These are phyloP conservation scores for Lanmaoa rubissima DNA, from an alignment of 768 basidiomycete species.

Conservation along the genomic window DNA sequence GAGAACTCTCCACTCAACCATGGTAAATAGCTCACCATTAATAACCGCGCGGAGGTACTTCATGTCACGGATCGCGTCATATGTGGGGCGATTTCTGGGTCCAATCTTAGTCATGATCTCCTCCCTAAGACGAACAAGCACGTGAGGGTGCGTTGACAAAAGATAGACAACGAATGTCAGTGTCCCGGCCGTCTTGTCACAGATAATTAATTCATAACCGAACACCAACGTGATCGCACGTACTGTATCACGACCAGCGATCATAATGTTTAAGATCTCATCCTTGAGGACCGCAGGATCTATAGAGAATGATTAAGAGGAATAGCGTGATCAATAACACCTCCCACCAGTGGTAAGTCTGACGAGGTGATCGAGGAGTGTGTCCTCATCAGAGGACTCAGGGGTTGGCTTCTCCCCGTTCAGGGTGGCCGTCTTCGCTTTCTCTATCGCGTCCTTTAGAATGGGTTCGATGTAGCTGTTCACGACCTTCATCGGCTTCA, in stretches of 20 bases:
- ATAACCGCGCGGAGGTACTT: constrained; percentile 64
- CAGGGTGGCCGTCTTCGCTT: constrained; percentile 30
- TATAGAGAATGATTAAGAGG: constrained; percentile 2
- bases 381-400: constrained; percentile 42
- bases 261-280: constrained; percentile 35
- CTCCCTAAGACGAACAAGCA: constrained; percentile 46
- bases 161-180: constrained; percentile 40
- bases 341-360: constrained; percentile 42
- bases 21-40: constrained; percentile 42
- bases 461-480: constrained; percentile 52
- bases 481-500: constrained; percentile 50
- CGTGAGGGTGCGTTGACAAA: constrained; percentile 49
- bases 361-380: constrained; percentile 57
- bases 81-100: constrained; percentile 44
- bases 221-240: not conserved
- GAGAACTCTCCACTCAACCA: not conserved
- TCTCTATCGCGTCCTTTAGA: constrained; percentile 42
- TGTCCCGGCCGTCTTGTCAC: constrained; percentile 39
- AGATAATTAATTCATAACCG: not conserved
- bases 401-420: constrained; percentile 24
- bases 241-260: constrained; percentile 33
- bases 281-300: constrained; percentile 31
- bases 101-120: constrained; percentile 57
- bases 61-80: constrained; percentile 58
- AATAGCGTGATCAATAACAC: constrained; percentile 21